Evolutionary conservation across 139 green algal genomes (phyloP).

Genomic region (Coelastrella sp.): DNA sequence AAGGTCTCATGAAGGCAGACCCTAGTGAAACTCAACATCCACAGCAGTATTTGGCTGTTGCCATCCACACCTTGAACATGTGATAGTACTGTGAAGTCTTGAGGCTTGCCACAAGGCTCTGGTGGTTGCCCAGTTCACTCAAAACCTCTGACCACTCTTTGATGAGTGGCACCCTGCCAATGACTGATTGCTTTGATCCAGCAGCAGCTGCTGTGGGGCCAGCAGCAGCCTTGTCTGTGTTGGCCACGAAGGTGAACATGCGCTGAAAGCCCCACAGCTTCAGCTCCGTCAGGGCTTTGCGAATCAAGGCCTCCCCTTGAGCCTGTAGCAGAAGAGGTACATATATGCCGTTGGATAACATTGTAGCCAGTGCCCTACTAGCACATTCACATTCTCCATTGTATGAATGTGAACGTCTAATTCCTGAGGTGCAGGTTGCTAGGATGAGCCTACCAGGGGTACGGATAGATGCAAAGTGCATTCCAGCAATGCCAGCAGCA

Average conservation of each 20-base stretch:
- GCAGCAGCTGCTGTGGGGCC: conserved; percentile 11
- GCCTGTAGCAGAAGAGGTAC: conserved; percentile 58
- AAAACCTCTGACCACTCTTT: conserved; percentile 87
- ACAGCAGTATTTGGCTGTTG: background rate
- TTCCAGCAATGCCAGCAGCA: too few relatives aligned
- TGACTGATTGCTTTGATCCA: too few relatives aligned
- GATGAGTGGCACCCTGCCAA: conserved; percentile 68
- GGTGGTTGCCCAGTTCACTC: conserved; percentile 84
- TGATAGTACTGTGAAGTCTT: conserved; percentile 75
- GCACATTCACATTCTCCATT: too few relatives aligned
- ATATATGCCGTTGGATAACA: background rate
- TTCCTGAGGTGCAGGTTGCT: too few relatives aligned
- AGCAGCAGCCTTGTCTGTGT: conserved; percentile 10
- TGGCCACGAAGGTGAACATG: conserved; percentile 68
- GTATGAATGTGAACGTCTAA: too few relatives aligned
- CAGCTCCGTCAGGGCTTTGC: conserved; percentile 85
- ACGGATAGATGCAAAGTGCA: too few relatives aligned
- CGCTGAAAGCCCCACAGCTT: conserved; percentile 81
- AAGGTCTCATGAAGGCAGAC: too few relatives aligned
- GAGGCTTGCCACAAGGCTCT: conserved; percentile 79
- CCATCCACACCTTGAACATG: conserved; percentile 68
- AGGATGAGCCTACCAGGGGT: too few relatives aligned
- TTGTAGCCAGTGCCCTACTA: too few relatives aligned
- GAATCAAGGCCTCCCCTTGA: conserved; percentile 79
- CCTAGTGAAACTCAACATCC: too few relatives aligned